Conservation (phyloP, 2,329 filamentous ascomycete genomes). For the Xylaria sp. region DNA sequence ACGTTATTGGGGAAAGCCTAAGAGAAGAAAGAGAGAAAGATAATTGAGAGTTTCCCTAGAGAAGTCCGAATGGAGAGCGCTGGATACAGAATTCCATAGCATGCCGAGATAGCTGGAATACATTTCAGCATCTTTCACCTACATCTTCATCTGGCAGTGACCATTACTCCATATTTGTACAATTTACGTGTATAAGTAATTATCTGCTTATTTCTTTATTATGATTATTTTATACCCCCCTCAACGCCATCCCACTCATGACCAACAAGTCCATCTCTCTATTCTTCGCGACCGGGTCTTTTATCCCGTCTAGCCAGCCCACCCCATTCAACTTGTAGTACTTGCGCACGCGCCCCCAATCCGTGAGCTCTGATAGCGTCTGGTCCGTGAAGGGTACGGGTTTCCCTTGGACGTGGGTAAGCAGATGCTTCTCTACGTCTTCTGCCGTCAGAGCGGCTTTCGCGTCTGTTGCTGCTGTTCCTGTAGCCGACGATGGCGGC, state of each 20-base stretch:
- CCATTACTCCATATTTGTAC: constrained; percentile 8
- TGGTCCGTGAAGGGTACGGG: constrained; percentile 70
- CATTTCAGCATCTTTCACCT: not conserved
- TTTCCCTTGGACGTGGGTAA: constrained; percentile 69
- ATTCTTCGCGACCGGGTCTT: constrained; percentile 56
- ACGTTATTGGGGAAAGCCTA: constrained; percentile 5
- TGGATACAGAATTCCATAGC: constrained; percentile 8
- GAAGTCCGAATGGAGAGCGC: not conserved
- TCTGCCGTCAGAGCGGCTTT: constrained; percentile 49
- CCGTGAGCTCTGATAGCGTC: constrained; percentile 66
- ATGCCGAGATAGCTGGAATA: constrained; percentile 4
- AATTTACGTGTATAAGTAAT: not conserved
- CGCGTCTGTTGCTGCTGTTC: not conserved
- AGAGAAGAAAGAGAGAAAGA: no score
- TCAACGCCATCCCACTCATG: constrained; percentile 80
- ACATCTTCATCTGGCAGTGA: not conserved
- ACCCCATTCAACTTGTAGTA: constrained; percentile 83
- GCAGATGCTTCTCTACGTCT: constrained; percentile 68
- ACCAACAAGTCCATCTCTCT: constrained; percentile 74
- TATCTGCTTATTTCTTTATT: not conserved
- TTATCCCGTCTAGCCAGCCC: constrained; percentile 59
- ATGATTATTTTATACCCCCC: constrained; percentile 58
- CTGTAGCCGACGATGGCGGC: constrained; percentile 37
- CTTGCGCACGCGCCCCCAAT: constrained; percentile 78
- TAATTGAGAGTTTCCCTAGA: not conserved